Percentiles rank a stretch among this genome's conserved stretches.
phyloP scores from a whole-genome alignment of 371 early-diverging fungal species.

The Mucor indicus region DNA sequence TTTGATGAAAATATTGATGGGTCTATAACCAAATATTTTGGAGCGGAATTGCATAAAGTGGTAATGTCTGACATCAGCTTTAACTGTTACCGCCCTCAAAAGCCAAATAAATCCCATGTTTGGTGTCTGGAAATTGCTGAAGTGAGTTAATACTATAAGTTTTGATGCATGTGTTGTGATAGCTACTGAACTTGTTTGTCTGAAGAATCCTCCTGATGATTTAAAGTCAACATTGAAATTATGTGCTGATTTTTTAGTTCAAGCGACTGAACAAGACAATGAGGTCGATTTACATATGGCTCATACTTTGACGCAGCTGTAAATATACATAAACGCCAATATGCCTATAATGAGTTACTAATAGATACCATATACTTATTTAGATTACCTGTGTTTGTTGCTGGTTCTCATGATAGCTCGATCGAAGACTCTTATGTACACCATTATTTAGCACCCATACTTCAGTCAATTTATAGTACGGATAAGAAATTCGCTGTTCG shows the following conservation, averaged over 20 bases:
- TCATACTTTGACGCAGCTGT: conserved; percentile 16
- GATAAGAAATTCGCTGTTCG: background rate
- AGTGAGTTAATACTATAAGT: conserved; percentile 15
- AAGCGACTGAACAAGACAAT: conserved; percentile 14
- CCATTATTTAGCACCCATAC: conserved; percentile 8
- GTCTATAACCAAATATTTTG: conserved; percentile 14
- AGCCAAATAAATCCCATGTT: conserved; percentile 11
- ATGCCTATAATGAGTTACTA: conserved; percentile 15
- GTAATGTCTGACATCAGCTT: conserved; percentile 9
- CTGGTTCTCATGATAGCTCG: conserved; percentile 13
- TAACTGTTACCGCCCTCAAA: conserved; percentile 16
- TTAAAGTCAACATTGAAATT: conserved; percentile 15
- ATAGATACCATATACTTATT: conserved; percentile 16
- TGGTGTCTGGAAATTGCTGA: conserved; percentile 15
- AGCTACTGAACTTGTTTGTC: conserved; percentile 13
- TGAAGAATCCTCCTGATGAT: conserved; percentile 17
- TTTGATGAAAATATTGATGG: conserved; percentile 17
- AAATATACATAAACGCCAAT: conserved; percentile 16
- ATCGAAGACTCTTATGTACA: conserved; percentile 11
- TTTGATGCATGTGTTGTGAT: conserved; percentile 17
- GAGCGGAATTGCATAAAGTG: conserved; percentile 11
- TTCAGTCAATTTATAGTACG: conserved; percentile 3
- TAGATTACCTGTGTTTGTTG: conserved; percentile 15
- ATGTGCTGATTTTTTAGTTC: conserved; percentile 13
- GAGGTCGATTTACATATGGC: conserved; percentile 15